A percentile compares a stretch with the other conserved stretches of the same genome.
Conservation (phyloP, 345 rosid species). For the Populus euphratica region DNA sequence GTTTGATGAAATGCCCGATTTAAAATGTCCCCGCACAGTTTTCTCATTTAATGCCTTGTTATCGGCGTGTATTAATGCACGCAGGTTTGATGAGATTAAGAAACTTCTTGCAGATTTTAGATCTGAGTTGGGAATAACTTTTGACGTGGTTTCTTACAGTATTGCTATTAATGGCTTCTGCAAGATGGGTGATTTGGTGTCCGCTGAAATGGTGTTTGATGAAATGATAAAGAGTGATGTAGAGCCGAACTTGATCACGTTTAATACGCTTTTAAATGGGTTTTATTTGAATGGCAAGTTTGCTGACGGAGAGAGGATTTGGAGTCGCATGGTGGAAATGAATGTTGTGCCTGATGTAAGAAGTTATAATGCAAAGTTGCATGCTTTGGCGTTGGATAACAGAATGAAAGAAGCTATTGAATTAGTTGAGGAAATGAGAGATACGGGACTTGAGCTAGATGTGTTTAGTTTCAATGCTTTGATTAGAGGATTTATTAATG, state of each 20-base stretch:
- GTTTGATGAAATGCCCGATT: constrained; percentile 73
- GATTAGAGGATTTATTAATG: constrained; percentile 47
- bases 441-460: constrained; percentile 41
- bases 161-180: constrained; percentile 53
- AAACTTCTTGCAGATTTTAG: constrained; percentile 44
- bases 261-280: constrained; percentile 49
- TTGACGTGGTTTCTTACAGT: constrained; percentile 52
- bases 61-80: constrained; percentile 51
- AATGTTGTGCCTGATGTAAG: constrained; percentile 41
- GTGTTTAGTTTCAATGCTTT: constrained; percentile 51
- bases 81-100: constrained; percentile 44
- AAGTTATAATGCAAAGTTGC: constrained; percentile 56
- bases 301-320: constrained; percentile 53
- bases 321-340: constrained; percentile 49
- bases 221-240: constrained; percentile 59
- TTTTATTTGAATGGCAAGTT: constrained; percentile 41
- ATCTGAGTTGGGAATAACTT: constrained; percentile 41
- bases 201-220: constrained; percentile 41
- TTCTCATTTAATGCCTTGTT: constrained; percentile 60
- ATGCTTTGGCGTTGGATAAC: constrained; percentile 44
- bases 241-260: constrained; percentile 46
- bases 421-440: constrained; percentile 41
- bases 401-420: constrained; percentile 43
- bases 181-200: constrained; percentile 43
- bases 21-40: constrained; percentile 53